These are phyloP conservation scores for Thalia dealbata DNA, from an alignment of 176 grass and related monocot species.

Conservation along the genomic window DNA sequence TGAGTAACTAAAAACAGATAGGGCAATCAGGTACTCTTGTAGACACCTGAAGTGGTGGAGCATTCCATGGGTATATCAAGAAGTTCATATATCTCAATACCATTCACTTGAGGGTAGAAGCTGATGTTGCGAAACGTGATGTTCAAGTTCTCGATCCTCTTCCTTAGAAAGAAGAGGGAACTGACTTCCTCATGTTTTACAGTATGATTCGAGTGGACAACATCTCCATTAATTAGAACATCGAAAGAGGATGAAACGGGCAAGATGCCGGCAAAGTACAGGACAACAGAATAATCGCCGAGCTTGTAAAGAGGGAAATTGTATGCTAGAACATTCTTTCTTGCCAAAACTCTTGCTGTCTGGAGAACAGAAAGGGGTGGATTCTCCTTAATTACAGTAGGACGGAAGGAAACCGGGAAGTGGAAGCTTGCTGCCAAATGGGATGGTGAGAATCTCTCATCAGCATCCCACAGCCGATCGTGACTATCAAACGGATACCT, in stretches of 20 bases:
- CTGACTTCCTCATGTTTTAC: conserved; percentile 22
- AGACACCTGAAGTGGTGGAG: conserved; percentile 25
- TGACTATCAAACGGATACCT: conserved; percentile 30
- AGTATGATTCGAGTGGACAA: conserved; percentile 12
- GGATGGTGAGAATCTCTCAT: conserved; percentile 25
- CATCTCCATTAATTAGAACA: conserved; percentile 29
- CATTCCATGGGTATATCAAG: conserved; percentile 20
- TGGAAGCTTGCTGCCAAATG: conserved; percentile 21
- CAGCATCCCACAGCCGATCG: conserved; percentile 31
- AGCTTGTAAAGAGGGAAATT: conserved; percentile 24
- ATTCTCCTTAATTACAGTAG: conserved; percentile 25
- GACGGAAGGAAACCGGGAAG: conserved; percentile 4
- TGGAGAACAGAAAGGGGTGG: conserved; percentile 28
- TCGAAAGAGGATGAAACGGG: conserved; percentile 28
- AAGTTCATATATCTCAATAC: conserved; percentile 35
- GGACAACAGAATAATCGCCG: conserved; percentile 21
- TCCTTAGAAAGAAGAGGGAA: conserved; percentile 16
- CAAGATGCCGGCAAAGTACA: conserved; percentile 31
- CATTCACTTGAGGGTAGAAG: conserved; percentile 35
- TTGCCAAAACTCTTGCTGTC: conserved; percentile 28
- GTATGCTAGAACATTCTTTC: conserved; percentile 28
- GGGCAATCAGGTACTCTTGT: not conserved
- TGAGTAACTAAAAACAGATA: conserved; percentile 8
- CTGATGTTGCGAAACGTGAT: conserved; percentile 25
- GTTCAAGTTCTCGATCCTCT: conserved; percentile 21